Base-by-base conservation (phyloP, 2,329 filamentous ascomycete genomes). In the Venturia asperata region DNA sequence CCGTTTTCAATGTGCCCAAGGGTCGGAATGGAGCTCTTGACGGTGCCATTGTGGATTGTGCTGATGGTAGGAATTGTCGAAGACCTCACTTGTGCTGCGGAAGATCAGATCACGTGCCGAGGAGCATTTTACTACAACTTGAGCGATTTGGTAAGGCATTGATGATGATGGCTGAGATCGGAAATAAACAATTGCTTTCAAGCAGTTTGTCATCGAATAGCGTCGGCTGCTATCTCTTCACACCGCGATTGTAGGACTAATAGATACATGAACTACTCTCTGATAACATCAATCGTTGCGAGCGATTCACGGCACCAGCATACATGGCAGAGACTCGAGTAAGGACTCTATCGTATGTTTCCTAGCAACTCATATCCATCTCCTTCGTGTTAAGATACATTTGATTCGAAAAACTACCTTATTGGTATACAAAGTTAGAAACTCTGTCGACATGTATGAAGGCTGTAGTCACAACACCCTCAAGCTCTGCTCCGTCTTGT, bases 31-130 rank as follows among this genome's bases (percentile, higher is more conserved):
- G 11, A 7, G 47, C 63, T 64, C 63, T 56, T 34, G 63, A 64
- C 13, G 63, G 47, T 58, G 63, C 52, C 63, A 64, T 64, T 56
- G 52, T 19, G 27, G 17, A 7, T 64, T 61, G 60, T 61, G n/a
- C 37, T 43, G 60, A 52, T 34, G 63, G n/a, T 42, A 41, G n/a
- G 63, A 17, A n/a, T 37, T 43, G 5, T 11, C 30, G 6, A 6
- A 34, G 30, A 34, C 30, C 30, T 34, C 30, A 34, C 30, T 34
- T 34, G 3, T 6, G 6, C 30, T 34, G 30, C 5, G 34, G 58
- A 42, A 43, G 42, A 24, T 61, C 24, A 61, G 19, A 37, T 61
- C 60, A 42, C 42, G 60, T 62, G 60, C 30, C 6, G 3, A 34
- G 30, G 30, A 3, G 30, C 30, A 3, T 34, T 6, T 34, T 34